These are phyloP conservation scores for Fusarium sp. DNA, from an alignment of 2,329 filamentous ascomycete genomes.

Conservation along the genomic window DNA sequence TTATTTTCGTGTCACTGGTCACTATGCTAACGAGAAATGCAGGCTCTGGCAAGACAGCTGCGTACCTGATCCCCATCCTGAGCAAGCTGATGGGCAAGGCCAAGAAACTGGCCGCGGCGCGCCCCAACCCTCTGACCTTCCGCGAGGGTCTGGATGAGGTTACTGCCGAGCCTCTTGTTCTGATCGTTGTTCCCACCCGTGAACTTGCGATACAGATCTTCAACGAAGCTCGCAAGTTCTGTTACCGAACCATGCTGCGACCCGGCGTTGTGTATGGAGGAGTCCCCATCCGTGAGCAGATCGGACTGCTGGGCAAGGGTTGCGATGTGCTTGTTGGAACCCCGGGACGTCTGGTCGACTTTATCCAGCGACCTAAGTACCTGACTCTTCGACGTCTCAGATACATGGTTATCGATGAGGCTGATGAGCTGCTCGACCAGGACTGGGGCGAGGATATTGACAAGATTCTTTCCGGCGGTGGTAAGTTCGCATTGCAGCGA, in stretches of 20 bases:
- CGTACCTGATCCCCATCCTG: constrained; percentile 89
- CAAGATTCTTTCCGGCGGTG: constrained; percentile 82
- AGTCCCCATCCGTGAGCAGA: constrained; percentile 76
- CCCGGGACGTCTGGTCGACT: constrained; percentile 86
- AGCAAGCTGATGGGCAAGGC: constrained; percentile 96
- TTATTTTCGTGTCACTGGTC: neutral
- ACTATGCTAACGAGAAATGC: constrained; percentile 3
- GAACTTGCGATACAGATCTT: constrained; percentile 96
- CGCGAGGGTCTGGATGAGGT: constrained; percentile 62
- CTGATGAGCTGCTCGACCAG: constrained; percentile 86
- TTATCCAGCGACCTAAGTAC: constrained; percentile 78
- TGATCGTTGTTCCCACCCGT: constrained; percentile 87
- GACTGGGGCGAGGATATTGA: constrained; percentile 84
- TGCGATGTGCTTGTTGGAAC: constrained; percentile 92
- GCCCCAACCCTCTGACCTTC: constrained; percentile 74
- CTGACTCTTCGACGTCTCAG: constrained; percentile 82
- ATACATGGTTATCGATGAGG: constrained; percentile 90
- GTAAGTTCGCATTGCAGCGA: constrained; percentile 63
- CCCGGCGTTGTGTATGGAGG: constrained; percentile 93
- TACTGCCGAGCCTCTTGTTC: constrained; percentile 86
- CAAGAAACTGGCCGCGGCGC: constrained; percentile 83
- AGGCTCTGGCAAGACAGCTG: constrained; percentile 97
- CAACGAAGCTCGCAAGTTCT: constrained; percentile 91
- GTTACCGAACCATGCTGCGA: constrained; percentile 94
- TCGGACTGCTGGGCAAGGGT: constrained; percentile 79